A percentile compares a stretch with the other conserved stretches of the same genome.
Evolutionary conservation across 768 basidiomycete species (phyloP).

Genomic region (Gloeostereum incarnatum): DNA sequence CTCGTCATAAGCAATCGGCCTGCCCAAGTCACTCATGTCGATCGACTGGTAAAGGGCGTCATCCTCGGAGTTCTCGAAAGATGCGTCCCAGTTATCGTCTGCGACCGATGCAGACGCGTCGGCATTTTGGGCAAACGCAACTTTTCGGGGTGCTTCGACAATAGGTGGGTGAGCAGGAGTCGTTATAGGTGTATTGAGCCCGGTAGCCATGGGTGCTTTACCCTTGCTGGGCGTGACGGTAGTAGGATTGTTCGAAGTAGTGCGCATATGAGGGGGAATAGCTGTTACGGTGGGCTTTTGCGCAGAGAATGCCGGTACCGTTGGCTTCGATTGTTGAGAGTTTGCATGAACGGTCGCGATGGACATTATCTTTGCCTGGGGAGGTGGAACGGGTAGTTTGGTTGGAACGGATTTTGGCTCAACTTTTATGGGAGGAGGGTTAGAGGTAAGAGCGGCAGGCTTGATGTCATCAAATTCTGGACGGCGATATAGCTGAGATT

Average conservation of each 20-base stretch:
- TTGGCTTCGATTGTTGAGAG: slow-evolving; percentile 8
- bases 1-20: slow-evolving; percentile 35
- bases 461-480: slow-evolving; percentile 55
- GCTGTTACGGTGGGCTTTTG: background rate
- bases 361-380: background rate
- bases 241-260: slow-evolving; percentile 3
- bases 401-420: slow-evolving; percentile 4
- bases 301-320: slow-evolving; percentile 18
- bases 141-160: slow-evolving; percentile 4
- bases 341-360: slow-evolving; percentile 7
- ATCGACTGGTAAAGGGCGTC: slow-evolving; percentile 54
- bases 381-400: background rate
- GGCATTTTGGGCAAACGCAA: slow-evolving; percentile 3
- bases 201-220: slow-evolving; percentile 8
- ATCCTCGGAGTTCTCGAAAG: slow-evolving; percentile 54
- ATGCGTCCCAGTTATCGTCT: slow-evolving; percentile 28
- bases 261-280: slow-evolving; percentile 30
- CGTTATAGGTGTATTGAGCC: slow-evolving; percentile 22
- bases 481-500: slow-evolving; percentile 55
- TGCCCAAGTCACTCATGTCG: slow-evolving; percentile 38
- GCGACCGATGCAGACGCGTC: slow-evolving; percentile 8
- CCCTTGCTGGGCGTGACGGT: background rate
- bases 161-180: slow-evolving; percentile 14
- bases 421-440: slow-evolving; percentile 8
- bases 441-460: slow-evolving; percentile 15